Percentiles rank a stretch among this genome's conserved stretches.
phyloP scores from a whole-genome alignment of 2,329 filamentous ascomycete species.

The Neopestalotiopsis rosae region DNA sequence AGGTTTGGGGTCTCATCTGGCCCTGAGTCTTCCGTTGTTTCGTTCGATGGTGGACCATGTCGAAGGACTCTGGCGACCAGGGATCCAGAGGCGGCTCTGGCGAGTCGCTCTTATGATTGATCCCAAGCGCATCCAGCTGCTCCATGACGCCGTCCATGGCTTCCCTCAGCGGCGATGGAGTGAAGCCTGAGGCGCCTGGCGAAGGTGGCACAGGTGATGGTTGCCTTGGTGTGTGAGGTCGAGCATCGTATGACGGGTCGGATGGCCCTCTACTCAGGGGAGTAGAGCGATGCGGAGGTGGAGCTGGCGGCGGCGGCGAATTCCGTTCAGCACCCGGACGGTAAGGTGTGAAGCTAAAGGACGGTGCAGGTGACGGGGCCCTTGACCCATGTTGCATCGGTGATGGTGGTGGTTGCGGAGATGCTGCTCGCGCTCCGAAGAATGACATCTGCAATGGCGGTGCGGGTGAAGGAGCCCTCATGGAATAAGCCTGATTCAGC shows the following conservation, averaged over 20 bases:
- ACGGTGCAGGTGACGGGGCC: slow-evolving; percentile 45
- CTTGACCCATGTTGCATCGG: slow-evolving; percentile 36
- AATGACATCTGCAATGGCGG: slow-evolving; percentile 31
- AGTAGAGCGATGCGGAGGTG: slow-evolving; percentile 79
- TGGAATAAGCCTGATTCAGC: slow-evolving; percentile 27
- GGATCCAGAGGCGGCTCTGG: slow-evolving; percentile 68
- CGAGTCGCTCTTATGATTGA: slow-evolving; percentile 60
- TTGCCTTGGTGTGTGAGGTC: slow-evolving; percentile 53
- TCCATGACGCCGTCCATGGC: slow-evolving; percentile 99
- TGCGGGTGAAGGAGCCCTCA: slow-evolving; percentile 40
- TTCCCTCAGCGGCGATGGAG: slow-evolving; percentile 88
- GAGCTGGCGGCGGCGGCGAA: slow-evolving; percentile 79
- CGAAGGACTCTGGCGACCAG: slow-evolving; percentile 92
- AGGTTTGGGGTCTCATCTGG: slow-evolving; percentile 67
- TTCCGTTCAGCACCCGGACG: slow-evolving; percentile 38
- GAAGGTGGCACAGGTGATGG: slow-evolving; percentile 73
- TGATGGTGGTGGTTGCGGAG: slow-evolving; percentile 40
- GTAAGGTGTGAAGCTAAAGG: slow-evolving; percentile 42
- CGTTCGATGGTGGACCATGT: slow-evolving; percentile 53
- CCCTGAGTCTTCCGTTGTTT: slow-evolving; percentile 37
- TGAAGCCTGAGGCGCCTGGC: slow-evolving; percentile 70
- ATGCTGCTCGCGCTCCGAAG: slow-evolving; percentile 41
- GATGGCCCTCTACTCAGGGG: slow-evolving; percentile 32
- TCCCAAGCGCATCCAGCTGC: slow-evolving; percentile 84
- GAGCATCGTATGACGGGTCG: slow-evolving; percentile 45